These are phyloP conservation scores for Colletotrichum spaethianum DNA, from an alignment of 2,329 filamentous ascomycete species.

Conservation along the genomic window DNA sequence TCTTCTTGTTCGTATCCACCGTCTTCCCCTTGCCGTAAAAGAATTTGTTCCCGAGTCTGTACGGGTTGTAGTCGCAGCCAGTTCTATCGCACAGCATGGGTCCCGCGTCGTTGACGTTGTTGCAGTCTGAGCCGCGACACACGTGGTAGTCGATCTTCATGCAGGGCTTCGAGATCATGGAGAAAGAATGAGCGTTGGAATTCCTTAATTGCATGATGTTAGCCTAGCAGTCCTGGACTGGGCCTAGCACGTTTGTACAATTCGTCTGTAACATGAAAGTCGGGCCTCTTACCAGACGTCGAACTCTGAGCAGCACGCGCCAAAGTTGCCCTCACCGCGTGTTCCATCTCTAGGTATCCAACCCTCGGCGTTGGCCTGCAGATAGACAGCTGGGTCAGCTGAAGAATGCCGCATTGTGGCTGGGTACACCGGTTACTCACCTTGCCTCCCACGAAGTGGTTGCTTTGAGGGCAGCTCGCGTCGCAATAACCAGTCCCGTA, in stretches of 20 bases:
- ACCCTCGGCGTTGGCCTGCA: conserved; percentile 55
- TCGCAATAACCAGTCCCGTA: conserved; percentile 71
- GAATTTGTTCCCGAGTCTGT: conserved; percentile 70
- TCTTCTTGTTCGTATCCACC: conserved; percentile 68
- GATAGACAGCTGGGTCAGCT: background rate
- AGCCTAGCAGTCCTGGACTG: background rate
- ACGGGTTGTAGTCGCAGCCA: conserved; percentile 77
- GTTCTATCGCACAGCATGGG: conserved; percentile 72
- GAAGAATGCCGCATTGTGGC: too few species aligned
- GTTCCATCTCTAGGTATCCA: conserved; percentile 66
- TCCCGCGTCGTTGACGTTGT: conserved; percentile 60
- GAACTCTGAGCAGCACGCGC: conserved; percentile 71
- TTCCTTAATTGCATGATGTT: conserved; percentile 36
- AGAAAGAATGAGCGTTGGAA: conserved; percentile 69
- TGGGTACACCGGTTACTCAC: conserved; percentile 10
- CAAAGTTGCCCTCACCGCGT: conserved; percentile 62
- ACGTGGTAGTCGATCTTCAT: conserved; percentile 3
- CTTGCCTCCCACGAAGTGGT: conserved; percentile 64
- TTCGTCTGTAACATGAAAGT: too few species aligned
- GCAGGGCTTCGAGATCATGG: conserved; percentile 30
- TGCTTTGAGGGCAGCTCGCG: conserved; percentile 58
- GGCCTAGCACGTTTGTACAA: too few species aligned
- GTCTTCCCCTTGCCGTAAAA: conserved; percentile 72
- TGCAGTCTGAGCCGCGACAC: conserved; percentile 46
- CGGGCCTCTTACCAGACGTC: conserved; percentile 66